Conservation (phyloP, 371 early-diverging fungal genomes). For the Rhizopus delemar region DNA sequence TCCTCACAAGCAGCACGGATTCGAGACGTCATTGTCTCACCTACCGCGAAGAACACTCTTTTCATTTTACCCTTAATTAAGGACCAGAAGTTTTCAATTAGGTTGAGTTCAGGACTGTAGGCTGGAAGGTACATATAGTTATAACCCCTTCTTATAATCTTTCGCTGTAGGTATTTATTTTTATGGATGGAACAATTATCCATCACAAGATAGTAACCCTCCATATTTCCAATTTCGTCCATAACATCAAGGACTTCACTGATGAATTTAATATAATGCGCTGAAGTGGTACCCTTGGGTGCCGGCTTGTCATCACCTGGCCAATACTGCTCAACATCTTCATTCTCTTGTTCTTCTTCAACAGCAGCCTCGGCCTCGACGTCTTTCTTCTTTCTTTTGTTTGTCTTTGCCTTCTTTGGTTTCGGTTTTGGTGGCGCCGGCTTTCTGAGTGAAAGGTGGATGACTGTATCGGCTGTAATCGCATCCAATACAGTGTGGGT, state of each 20-base stretch:
- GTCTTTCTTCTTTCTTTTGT: conserved; percentile 8
- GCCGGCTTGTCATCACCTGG: conserved; percentile 11
- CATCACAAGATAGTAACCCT: conserved; percentile 21
- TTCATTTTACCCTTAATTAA: conserved; percentile 8
- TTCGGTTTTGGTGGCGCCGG: not conserved
- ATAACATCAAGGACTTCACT: conserved; percentile 8
- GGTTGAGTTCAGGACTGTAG: conserved; percentile 13
- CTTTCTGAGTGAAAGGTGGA: conserved; percentile 6
- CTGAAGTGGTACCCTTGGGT: conserved; percentile 9
- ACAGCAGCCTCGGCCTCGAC: conserved; percentile 1
- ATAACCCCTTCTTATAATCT: conserved; percentile 10
- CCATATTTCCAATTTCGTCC: conserved; percentile 7
- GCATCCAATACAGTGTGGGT: conserved; percentile 6
- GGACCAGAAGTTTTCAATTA: conserved; percentile 6
- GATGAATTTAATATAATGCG: conserved; percentile 8
- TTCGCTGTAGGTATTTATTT: not conserved
- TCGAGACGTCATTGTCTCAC: conserved; percentile 1
- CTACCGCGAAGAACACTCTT: conserved; percentile 4
- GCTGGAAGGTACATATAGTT: conserved; percentile 14
- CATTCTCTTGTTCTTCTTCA: conserved; percentile 32
- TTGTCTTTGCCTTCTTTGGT: conserved; percentile 7
- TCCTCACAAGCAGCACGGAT: conserved; percentile 5
- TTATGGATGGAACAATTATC: conserved; percentile 14
- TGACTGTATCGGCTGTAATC: conserved; percentile 6
- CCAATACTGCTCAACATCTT: conserved; percentile 53